These are phyloP conservation scores for Macaranga tanarius DNA, from an alignment of 441 rosid species.

Conservation along the genomic window DNA sequence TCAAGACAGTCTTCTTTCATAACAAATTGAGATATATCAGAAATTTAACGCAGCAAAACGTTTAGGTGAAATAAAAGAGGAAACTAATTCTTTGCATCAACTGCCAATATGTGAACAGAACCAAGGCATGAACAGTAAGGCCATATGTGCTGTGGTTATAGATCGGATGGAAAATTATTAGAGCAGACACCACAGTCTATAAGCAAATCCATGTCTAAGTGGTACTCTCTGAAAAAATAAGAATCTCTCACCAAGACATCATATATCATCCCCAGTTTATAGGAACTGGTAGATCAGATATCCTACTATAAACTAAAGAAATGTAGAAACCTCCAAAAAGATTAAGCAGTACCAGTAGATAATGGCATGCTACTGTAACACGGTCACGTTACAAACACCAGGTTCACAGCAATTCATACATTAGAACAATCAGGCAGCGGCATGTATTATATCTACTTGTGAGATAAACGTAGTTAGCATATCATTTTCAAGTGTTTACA, in stretches of 20 bases:
- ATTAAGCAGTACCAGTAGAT: conserved; percentile 1
- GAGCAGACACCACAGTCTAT: background rate
- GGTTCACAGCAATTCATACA: conserved; percentile 1
- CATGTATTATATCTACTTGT: background rate
- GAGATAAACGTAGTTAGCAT: background rate
- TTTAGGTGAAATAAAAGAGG: background rate
- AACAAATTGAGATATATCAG: too few relatives aligned
- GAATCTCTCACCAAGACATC: background rate
- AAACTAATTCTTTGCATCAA: background rate
- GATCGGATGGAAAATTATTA: background rate
- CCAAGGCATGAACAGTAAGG: background rate
- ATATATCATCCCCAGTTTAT: background rate
- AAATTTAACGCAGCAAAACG: background rate
- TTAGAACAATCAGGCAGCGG: background rate
- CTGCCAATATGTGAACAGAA: background rate
- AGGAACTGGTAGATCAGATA: background rate
- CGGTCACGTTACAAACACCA: conserved; percentile 5
- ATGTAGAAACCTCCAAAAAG: background rate
- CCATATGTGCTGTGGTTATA: background rate
- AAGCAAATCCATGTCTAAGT: background rate
- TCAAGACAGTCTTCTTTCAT: background rate
- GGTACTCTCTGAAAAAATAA: background rate
- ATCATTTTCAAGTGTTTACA: background rate
- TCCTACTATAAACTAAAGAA: background rate
- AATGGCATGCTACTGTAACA: background rate